A percentile compares a stretch with the other conserved stretches of the same genome.
Evolutionary conservation across 1,139 yeast species (phyloP).

Genomic region (Pichiaceae sp.): DNA sequence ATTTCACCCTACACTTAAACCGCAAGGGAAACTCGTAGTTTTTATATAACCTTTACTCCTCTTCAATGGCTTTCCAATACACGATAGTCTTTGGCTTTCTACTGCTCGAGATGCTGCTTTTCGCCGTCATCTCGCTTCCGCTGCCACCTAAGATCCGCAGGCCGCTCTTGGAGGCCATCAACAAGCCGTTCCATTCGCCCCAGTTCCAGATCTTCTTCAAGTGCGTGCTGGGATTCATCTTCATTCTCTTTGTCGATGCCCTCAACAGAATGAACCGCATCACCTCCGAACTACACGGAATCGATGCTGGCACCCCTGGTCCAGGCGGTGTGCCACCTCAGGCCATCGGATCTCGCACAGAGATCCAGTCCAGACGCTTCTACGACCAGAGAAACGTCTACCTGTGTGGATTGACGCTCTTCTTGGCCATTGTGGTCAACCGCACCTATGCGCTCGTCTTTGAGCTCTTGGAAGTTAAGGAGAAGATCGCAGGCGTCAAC

Average conservation of each 20-base stretch:
- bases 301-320: constrained; percentile 36
- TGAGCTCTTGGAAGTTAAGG: constrained; percentile 57
- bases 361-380: constrained; percentile 82
- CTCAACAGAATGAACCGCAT: constrained; percentile 76
- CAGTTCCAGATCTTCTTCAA: constrained; percentile 72
- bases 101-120: constrained; percentile 71
- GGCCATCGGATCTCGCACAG: constrained; percentile 51
- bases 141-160: constrained; percentile 70
- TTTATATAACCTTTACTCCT: neutral
- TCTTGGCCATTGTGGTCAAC: constrained; percentile 75
- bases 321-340: constrained; percentile 18
- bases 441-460: constrained; percentile 82
- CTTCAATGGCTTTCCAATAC: constrained; percentile 22
- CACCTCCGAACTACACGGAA: constrained; percentile 43
- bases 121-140: constrained; percentile 78
- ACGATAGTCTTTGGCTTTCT: constrained; percentile 56
- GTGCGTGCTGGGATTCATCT: constrained; percentile 77
- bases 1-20: no score
- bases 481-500: constrained; percentile 35
- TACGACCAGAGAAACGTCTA: constrained; percentile 97
- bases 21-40: neutral
- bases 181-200: constrained; percentile 64
- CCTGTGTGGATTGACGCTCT: constrained; percentile 90
- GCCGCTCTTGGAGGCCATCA: constrained; percentile 52
- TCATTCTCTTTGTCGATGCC: constrained; percentile 80